Evolutionary conservation across 306 rosid species (phyloP).

Genomic region (Dryas drummondii): DNA sequence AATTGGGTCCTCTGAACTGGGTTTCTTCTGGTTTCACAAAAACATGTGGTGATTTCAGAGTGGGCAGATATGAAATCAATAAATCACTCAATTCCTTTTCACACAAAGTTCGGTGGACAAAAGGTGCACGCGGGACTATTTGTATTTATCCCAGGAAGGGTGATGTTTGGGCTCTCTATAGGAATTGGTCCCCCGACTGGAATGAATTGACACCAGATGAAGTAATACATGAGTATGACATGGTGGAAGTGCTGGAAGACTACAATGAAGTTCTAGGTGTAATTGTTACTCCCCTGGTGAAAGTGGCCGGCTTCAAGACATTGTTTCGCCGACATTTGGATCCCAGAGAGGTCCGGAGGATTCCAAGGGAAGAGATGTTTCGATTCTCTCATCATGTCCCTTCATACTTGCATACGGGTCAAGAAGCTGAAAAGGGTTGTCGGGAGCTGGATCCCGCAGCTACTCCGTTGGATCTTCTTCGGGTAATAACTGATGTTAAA

Average conservation of each 20-base stretch:
- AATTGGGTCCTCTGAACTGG: slow-evolving; percentile 61
- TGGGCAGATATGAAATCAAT: slow-evolving; percentile 50
- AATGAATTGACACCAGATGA: slow-evolving; percentile 66
- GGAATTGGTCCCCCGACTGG: slow-evolving; percentile 90
- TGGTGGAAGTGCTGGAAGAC: slow-evolving; percentile 84
- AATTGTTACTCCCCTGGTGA: slow-evolving; percentile 67
- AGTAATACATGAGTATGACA: slow-evolving; percentile 63
- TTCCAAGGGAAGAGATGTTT: slow-evolving; percentile 72
- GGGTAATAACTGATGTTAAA: slow-evolving; percentile 48
- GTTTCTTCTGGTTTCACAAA: slow-evolving; percentile 65
- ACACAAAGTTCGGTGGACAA: slow-evolving; percentile 71
- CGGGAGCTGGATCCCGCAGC: slow-evolving; percentile 96
- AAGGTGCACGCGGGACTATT: slow-evolving; percentile 57
- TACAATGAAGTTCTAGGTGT: slow-evolving; percentile 64
- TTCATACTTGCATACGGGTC: slow-evolving; percentile 63
- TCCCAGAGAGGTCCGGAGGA: slow-evolving; percentile 49
- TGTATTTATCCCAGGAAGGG: slow-evolving; percentile 74
- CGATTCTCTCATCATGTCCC: slow-evolving; percentile 88
- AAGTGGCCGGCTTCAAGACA: slow-evolving; percentile 88
- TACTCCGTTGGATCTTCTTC: slow-evolving; percentile 70
- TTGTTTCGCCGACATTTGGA: slow-evolving; percentile 70
- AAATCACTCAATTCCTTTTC: slow-evolving; percentile 66
- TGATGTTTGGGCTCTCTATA: slow-evolving; percentile 90
- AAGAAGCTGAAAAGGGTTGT: slow-evolving; percentile 79
- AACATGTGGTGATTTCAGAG: slow-evolving; percentile 72